Percentiles rank a stretch among this genome's conserved stretches.
Conservation (phyloP, 768 basidiomycete genomes). For the Kwoniella heveanensis region DNA sequence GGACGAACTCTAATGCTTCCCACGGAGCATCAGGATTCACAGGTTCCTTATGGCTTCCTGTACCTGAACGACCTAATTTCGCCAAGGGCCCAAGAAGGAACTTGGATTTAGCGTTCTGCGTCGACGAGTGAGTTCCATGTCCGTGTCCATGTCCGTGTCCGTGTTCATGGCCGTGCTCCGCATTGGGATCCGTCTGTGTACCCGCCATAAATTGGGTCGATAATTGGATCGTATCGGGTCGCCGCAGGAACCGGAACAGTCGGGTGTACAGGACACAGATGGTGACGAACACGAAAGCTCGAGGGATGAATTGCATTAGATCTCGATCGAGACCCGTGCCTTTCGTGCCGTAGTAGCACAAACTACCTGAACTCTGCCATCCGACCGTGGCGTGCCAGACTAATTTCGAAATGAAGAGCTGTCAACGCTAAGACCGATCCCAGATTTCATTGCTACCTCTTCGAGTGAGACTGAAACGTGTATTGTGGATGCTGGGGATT, state of each 20-base stretch:
- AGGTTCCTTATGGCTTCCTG: constrained; percentile 1
- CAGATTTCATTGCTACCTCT: no score
- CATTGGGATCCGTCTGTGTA: constrained; percentile 12
- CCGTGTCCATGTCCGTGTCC: no score
- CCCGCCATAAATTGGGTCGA: constrained; percentile 37
- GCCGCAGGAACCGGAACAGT: constrained; percentile 48
- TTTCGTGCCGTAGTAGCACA: constrained; percentile 47
- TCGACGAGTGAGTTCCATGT: neutral
- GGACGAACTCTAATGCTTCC: constrained; percentile 48
- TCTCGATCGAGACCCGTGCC: constrained; percentile 33
- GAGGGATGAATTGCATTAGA: constrained; percentile 53
- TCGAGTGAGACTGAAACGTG: no score
- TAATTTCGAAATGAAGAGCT: constrained; percentile 12
- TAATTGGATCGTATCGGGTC: constrained; percentile 53
- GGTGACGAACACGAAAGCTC: constrained; percentile 50
- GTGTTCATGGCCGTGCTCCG: neutral
- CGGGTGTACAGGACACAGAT: constrained; percentile 46
- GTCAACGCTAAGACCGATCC: neutral
- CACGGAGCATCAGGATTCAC: constrained; percentile 42
- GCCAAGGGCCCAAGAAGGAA: constrained; percentile 4
- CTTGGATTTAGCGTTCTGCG: neutral
- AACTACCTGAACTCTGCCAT: constrained; percentile 33
- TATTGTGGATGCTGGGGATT: neutral
- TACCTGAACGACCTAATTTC: constrained; percentile 6
- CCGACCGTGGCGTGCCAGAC: constrained; percentile 47